Base-by-base conservation (phyloP, 106 monocot species). In the Platanthera guangdongensis region DNA sequence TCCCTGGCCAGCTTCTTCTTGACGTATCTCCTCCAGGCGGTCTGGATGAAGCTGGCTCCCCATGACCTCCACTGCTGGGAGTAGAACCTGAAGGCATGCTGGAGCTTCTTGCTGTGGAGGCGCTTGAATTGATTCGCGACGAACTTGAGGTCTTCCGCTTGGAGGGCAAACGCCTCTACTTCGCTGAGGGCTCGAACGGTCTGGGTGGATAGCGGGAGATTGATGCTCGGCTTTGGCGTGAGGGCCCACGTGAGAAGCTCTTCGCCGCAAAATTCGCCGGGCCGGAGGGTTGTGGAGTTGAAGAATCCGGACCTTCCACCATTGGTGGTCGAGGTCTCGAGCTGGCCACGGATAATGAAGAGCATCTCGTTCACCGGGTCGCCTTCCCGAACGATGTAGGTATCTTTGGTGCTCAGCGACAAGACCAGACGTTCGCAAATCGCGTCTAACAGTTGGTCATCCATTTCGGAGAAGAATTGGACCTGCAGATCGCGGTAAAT, bases 381-480 rank as follows among this genome's bases (percentile, higher is more conserved):
- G 11, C 91, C 94, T 75, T 95, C 94, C 8, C 88, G 75, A 13
- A 92, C 87, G 48, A 91, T 87, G 63, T 83, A 89, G 0, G 91
- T 89, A 64, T 86, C 84, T 52, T 89, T 87, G 55, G 91, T 91
- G 81, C 87, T 85, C 60, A 95, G 73, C 18, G 87, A 87, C 32
- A 91, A 89, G 50, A 87, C 82, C 0, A 95, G 76, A 9, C 91
- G 87, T 51, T 92, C 94, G 30, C 94, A 91, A 60, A 95, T 95
- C 22, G 94, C 91, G 50, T 95, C 94, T 13, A 89, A 72, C 1
- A 95, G 83, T 63, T 95, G 94, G 47, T 81, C 87, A 75, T 95
- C 91, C 94, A 95, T 95, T 81, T 92, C 85, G 3, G 91, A 84
- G 75, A 95, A 95, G 80, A 95, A 95, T 7, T 91, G 89, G 21